Evolutionary conservation across 306 rosid species (phyloP).

Genomic region (Cotoneaster glaucophyllus): DNA sequence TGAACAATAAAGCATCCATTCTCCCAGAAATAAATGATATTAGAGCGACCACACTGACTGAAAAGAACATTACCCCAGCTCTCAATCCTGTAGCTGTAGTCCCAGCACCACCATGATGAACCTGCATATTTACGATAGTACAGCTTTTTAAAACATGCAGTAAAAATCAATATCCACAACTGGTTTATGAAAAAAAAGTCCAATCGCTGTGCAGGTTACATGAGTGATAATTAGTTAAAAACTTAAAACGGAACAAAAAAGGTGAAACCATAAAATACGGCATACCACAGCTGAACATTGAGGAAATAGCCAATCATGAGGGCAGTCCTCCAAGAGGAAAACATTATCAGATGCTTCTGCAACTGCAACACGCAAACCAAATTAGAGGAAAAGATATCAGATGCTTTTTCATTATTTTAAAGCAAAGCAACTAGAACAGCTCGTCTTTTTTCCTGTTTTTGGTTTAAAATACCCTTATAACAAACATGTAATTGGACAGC

Average conservation of each 20-base stretch:
- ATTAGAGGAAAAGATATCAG: background rate
- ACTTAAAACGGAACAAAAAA: background rate
- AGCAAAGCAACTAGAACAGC: slow-evolving; percentile 9
- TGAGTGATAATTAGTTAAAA: background rate
- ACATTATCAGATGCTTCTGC: slow-evolving; percentile 53
- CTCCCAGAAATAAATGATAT: background rate
- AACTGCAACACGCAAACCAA: slow-evolving; percentile 46
- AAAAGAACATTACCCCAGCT: slow-evolving; percentile 72
- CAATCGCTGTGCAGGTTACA: background rate
- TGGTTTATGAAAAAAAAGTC: background rate
- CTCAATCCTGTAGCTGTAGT: slow-evolving; percentile 90
- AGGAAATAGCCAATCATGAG: slow-evolving; percentile 97
- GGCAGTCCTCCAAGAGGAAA: slow-evolving; percentile 84
- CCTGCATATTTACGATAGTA: slow-evolving; percentile 42
- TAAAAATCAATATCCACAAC: background rate
- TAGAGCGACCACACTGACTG: background rate
- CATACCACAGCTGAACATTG: slow-evolving; percentile 97
- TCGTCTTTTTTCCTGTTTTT: background rate
- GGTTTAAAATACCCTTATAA: background rate
- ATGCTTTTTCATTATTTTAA: background rate
- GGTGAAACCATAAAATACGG: slow-evolving; percentile 2
- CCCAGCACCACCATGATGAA: slow-evolving; percentile 99
- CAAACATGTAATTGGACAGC: background rate
- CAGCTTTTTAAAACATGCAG: background rate
- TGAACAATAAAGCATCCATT: background rate